Evolutionary conservation across 805 yeast genomes (phyloP).

Genomic region (Suhomyces kilbournensis): DNA sequence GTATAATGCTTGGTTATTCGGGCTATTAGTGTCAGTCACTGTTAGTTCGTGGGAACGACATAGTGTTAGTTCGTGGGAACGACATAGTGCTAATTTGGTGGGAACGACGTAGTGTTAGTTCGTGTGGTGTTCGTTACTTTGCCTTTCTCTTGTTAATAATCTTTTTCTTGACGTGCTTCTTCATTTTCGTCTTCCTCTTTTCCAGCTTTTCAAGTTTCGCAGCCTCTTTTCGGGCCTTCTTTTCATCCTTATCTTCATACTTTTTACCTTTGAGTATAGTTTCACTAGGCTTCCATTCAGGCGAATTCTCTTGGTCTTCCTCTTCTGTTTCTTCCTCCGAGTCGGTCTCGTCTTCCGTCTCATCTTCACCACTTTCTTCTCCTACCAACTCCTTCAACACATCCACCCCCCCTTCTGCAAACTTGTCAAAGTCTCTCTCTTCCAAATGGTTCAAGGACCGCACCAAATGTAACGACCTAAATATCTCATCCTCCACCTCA

Average conservation of each 20-base stretch:
- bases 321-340: constrained; percentile 20
- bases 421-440: constrained; percentile 84
- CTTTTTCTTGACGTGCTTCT: constrained; percentile 79
- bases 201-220: constrained; percentile 78
- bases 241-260: constrained; percentile 72
- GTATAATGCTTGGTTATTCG: no score
- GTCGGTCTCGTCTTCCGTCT: constrained; percentile 27
- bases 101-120: no score
- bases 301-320: constrained; percentile 14
- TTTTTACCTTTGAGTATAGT: constrained; percentile 64
- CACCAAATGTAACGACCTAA: constrained; percentile 75
- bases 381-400: constrained; percentile 63
- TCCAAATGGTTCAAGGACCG: constrained; percentile 79
- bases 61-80: no score
- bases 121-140: no score
- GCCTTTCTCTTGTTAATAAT: constrained; percentile 48
- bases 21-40: no score
- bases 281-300: constrained; percentile 8
- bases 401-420: constrained; percentile 75
- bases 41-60: no score
- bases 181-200: constrained; percentile 77
- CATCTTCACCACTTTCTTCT: constrained; percentile 28
- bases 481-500: constrained; percentile 70
- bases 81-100: no score
- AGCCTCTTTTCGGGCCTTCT: constrained; percentile 69